Percentiles rank a stretch among this genome's conserved stretches.
phyloP scores from a whole-genome alignment of 2,329 filamentous ascomycete genomes.

The Curvularia lunata region DNA sequence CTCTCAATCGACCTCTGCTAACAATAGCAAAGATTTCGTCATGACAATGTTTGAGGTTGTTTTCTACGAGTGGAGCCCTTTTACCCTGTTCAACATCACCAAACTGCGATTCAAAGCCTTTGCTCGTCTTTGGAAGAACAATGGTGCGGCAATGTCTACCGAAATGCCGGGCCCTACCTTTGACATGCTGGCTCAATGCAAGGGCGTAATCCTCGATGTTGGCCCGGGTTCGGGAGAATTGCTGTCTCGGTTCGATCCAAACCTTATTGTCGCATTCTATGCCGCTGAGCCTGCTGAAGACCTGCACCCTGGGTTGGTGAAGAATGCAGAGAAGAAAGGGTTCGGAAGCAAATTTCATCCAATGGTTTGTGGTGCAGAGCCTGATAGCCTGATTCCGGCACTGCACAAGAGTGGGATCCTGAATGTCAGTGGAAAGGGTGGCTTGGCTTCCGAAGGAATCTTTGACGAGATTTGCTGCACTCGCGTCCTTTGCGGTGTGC shows the following conservation, averaged over 20 bases:
- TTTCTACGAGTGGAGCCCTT: slow-evolving; percentile 36
- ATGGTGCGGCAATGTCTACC: slow-evolving; percentile 46
- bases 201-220: slow-evolving; percentile 48
- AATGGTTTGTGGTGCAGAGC: slow-evolving; percentile 56
- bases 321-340: slow-evolving; percentile 50
- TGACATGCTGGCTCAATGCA: slow-evolving; percentile 35
- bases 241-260: slow-evolving; percentile 53
- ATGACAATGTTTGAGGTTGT: slow-evolving; percentile 44
- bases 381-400: slow-evolving; percentile 54
- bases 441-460: slow-evolving; percentile 45
- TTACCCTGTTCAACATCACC: slow-evolving; percentile 38
- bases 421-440: slow-evolving; percentile 27
- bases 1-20: neutral
- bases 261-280: slow-evolving; percentile 57
- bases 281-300: slow-evolving; percentile 60
- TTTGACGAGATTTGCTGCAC: slow-evolving; percentile 64
- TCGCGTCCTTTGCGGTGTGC: slow-evolving; percentile 63
- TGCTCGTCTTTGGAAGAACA: slow-evolving; percentile 45
- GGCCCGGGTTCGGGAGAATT: slow-evolving; percentile 61
- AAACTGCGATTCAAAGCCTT: slow-evolving; percentile 43
- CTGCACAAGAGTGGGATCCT: slow-evolving; percentile 54
- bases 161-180: slow-evolving; percentile 45
- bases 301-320: slow-evolving; percentile 55
- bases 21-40: slow-evolving; percentile 36
- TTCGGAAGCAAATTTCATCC: slow-evolving; percentile 58